Conservation (phyloP, 1,139 yeast genomes). For the Saccharomyces pastorianus region DNA sequence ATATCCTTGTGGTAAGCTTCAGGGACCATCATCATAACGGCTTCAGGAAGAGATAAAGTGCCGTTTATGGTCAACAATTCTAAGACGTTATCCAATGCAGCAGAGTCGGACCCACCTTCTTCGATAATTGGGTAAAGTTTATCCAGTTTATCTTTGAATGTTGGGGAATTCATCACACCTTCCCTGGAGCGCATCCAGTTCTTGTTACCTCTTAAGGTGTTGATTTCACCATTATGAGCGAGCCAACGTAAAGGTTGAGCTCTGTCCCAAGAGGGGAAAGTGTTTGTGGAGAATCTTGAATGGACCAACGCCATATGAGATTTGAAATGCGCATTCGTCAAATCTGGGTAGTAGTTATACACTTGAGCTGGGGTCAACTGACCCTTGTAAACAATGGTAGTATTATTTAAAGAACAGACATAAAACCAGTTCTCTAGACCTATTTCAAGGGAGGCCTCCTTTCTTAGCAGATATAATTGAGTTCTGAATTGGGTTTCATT, state of each 20-base stretch:
- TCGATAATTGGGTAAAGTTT: constrained; percentile 89
- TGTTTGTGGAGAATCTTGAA: constrained; percentile 94
- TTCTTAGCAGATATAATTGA: constrained; percentile 76
- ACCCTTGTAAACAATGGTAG: constrained; percentile 92
- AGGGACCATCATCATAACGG: constrained; percentile 93
- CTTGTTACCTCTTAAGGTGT: constrained; percentile 93
- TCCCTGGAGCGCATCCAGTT: constrained; percentile 99
- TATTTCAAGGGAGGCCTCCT: constrained; percentile 81
- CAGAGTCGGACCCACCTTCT: constrained; percentile 99
- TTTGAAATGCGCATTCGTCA: constrained; percentile 84
- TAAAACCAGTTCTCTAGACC: constrained; percentile 97
- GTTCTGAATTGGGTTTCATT: constrained; percentile 69
- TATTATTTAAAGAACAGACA: constrained; percentile 84
- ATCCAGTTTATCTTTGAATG: constrained; percentile 88
- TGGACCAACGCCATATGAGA: constrained; percentile 95
- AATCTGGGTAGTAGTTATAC: constrained; percentile 86
- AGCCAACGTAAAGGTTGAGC: constrained; percentile 97
- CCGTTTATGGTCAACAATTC: constrained; percentile 90
- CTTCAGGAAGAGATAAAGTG: constrained; percentile 90
- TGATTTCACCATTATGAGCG: constrained; percentile 98
- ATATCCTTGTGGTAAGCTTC: constrained; percentile 98
- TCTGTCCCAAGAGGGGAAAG: constrained; percentile 99
- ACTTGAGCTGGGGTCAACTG: constrained; percentile 96
- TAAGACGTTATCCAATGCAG: constrained; percentile 91
- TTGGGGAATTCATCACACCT: constrained; percentile 83